phyloP scores from a whole-genome alignment of 2,329 filamentous ascomycete genomes.

The Penicillium sp. region DNA sequence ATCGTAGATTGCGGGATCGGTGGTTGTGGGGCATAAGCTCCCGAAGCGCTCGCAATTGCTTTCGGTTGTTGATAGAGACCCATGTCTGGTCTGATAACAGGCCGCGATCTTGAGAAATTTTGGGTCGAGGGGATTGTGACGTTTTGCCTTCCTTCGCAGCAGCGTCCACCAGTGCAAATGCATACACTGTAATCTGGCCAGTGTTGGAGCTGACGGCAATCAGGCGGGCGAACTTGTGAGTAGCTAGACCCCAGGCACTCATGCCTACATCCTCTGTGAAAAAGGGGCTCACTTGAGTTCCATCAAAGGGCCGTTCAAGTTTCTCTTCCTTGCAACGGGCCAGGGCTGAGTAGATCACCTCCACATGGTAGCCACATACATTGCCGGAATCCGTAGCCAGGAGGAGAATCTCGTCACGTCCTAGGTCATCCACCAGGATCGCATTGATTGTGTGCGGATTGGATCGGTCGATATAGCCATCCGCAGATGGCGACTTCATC shows the following conservation, averaged over 20 bases:
- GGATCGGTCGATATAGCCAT: constrained; percentile 54
- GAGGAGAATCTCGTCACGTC: constrained; percentile 66
- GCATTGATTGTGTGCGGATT: constrained; percentile 67
- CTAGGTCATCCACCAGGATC: constrained; percentile 66
- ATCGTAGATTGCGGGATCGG: constrained; percentile 43
- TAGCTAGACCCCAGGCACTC: constrained; percentile 85
- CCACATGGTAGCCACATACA: constrained; percentile 67
- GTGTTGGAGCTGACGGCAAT: constrained; percentile 84
- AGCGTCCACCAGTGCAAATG: constrained; percentile 54
- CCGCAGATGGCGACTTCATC: constrained; percentile 40
- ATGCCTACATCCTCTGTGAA: constrained; percentile 72
- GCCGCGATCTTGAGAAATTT: constrained; percentile 1
- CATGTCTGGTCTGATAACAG: constrained; percentile 29
- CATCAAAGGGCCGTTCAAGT: constrained; percentile 28
- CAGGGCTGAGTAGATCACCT: constrained; percentile 49
- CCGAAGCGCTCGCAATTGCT: constrained; percentile 29
- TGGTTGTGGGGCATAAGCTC: constrained; percentile 29
- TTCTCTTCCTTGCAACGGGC: constrained; percentile 26
- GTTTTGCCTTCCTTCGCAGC: constrained; percentile 21
- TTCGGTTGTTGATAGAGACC: constrained; percentile 28
- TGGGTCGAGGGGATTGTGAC: not conserved
- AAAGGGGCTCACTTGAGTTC: constrained; percentile 52
- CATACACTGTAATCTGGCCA: constrained; percentile 57
- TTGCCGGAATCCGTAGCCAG: constrained; percentile 73
- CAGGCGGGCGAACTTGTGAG: constrained; percentile 76